Evolutionary conservation across 2,329 filamentous ascomycete species (phyloP).

Genomic region (Curvularia sp.): DNA sequence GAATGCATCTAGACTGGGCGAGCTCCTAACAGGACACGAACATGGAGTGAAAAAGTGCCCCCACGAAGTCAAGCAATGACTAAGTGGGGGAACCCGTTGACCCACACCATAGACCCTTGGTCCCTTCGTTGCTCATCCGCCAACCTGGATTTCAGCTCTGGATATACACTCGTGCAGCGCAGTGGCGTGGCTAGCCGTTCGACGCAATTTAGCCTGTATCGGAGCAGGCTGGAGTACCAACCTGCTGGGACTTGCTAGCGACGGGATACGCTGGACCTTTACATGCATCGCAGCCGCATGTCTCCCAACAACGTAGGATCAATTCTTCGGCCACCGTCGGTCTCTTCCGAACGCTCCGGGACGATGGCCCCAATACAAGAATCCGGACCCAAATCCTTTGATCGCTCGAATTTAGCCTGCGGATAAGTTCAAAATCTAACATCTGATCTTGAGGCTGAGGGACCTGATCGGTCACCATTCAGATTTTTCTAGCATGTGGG

Average conservation of each 20-base stretch:
- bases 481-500: background rate
- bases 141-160: slow-evolving; percentile 1
- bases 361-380: background rate
- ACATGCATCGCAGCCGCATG: background rate
- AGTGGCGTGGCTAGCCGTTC: background rate
- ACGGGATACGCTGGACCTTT: background rate
- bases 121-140: background rate
- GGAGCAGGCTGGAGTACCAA: background rate
- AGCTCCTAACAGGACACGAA: background rate
- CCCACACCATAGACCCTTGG: background rate
- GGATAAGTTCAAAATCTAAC: background rate
- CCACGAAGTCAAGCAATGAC: background rate
- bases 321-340: background rate
- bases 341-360: background rate
- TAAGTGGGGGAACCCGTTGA: background rate
- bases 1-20: background rate
- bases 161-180: background rate
- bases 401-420: background rate
- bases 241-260: background rate
- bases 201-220: background rate
- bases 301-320: background rate
- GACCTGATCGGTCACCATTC: background rate
- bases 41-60: background rate
- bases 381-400: background rate
- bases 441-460: slow-evolving; percentile 3